Evolutionary conservation across 2,329 filamentous ascomycete genomes (phyloP).

Genomic region (Fusarium penzigii): DNA sequence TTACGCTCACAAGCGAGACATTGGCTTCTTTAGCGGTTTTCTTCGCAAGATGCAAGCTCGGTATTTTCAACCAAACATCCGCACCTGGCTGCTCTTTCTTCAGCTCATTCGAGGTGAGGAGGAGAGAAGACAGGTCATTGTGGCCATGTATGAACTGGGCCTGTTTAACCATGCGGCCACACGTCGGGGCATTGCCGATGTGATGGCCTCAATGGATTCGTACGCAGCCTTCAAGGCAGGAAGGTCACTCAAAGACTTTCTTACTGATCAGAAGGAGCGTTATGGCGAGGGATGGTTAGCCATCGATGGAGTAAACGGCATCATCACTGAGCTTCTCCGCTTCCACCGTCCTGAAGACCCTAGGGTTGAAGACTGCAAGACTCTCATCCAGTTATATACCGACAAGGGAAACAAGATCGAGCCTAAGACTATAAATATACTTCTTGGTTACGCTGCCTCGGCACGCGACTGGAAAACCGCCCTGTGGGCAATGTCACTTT

Average conservation of each 20-base stretch:
- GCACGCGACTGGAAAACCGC: constrained; percentile 34
- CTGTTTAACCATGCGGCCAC: constrained; percentile 41
- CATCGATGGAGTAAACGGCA: constrained; percentile 35
- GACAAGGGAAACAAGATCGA: constrained; percentile 28
- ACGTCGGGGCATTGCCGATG: constrained; percentile 40
- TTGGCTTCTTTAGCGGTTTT: constrained; percentile 41
- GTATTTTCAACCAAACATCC: constrained; percentile 42
- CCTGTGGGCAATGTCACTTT: constrained; percentile 31
- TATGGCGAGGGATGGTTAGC: constrained; percentile 51
- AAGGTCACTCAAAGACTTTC: constrained; percentile 38
- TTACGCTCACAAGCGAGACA: constrained; percentile 41
- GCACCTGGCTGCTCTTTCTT: constrained; percentile 52
- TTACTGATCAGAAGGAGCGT: constrained; percentile 41
- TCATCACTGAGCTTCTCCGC: constrained; percentile 45
- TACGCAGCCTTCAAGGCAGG: constrained; percentile 42
- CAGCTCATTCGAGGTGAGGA: constrained; percentile 60
- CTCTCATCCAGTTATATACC: constrained; percentile 27
- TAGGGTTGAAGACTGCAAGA: constrained; percentile 29
- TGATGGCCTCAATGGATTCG: constrained; percentile 46
- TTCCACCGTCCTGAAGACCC: constrained; percentile 33
- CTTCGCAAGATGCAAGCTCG: constrained; percentile 43
- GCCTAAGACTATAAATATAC: constrained; percentile 38
- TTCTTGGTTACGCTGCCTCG: constrained; percentile 36
- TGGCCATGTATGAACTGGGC: constrained; percentile 47
- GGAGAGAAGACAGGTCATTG: constrained; percentile 47